These are phyloP conservation scores for Eucalyptus virginea DNA, from an alignment of 345 rosid species.

Conservation along the genomic window DNA sequence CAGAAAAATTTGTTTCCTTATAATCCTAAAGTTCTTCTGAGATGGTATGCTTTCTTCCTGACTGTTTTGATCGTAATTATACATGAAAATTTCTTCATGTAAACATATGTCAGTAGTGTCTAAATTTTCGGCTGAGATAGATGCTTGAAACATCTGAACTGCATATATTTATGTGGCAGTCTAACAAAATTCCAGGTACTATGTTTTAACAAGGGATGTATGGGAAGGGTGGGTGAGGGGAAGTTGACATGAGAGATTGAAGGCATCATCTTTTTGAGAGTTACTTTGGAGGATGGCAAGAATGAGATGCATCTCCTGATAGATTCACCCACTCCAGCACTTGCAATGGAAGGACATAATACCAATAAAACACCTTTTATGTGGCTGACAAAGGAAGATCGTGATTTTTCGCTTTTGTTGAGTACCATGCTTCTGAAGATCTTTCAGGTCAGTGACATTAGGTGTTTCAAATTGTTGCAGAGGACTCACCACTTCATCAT, in stretches of 20 bases:
- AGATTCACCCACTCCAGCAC: not conserved
- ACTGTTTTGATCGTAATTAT: not conserved
- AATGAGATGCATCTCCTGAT: not conserved
- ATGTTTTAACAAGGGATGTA: not conserved
- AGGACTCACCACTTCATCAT: not conserved
- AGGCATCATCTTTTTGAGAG: not conserved
- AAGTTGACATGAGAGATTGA: not conserved
- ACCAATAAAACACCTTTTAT: not conserved
- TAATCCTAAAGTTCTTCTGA: slow-evolving; percentile 65
- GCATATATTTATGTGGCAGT: not conserved
- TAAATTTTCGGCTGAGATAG: not conserved
- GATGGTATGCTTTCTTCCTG: slow-evolving; percentile 30
- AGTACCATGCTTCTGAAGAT: not conserved
- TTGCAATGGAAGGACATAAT: not conserved
- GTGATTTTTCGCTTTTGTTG: not conserved
- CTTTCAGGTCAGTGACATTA: not conserved
- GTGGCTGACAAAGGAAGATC: not conserved
- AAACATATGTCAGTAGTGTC: not conserved
- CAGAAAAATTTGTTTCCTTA: slow-evolving; percentile 63
- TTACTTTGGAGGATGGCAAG: not conserved
- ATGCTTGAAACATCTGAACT: not conserved
- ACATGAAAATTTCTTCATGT: not conserved
- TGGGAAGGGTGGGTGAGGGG: not conserved
- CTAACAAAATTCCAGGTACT: not conserved
- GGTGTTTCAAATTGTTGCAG: not conserved